phyloP scores from a whole-genome alignment of 352 stramenopile species.

The Phytophthora cryptogea region DNA sequence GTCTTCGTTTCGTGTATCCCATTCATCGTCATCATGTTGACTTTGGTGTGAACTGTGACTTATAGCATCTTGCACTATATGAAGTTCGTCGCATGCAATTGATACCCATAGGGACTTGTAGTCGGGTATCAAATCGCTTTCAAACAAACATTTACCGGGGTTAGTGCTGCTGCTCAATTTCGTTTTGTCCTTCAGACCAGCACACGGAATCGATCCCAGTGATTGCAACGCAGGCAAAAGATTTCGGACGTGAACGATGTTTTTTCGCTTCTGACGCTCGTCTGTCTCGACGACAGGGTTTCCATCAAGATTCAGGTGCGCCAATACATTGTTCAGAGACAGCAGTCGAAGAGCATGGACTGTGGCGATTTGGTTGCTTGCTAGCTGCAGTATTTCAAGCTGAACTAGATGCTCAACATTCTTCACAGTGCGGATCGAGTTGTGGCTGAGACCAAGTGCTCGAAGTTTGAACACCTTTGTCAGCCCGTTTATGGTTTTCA shows the following conservation, averaged over 20 bases:
- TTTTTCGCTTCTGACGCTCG: slow-evolving; percentile 65
- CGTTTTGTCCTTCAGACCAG: slow-evolving; percentile 64
- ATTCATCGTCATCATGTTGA: slow-evolving; percentile 28
- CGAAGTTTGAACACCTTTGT: slow-evolving; percentile 60
- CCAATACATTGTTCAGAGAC: slow-evolving; percentile 75
- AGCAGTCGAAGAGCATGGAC: slow-evolving; percentile 62
- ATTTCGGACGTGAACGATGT: slow-evolving; percentile 81
- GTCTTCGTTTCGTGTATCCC: slow-evolving; percentile 37
- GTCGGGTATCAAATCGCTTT: slow-evolving; percentile 43
- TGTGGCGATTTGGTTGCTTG: slow-evolving; percentile 52
- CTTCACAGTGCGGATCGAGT: slow-evolving; percentile 61
- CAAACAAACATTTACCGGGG: slow-evolving; percentile 47
- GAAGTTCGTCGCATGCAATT: slow-evolving; percentile 55
- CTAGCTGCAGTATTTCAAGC: slow-evolving; percentile 62
- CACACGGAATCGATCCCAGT: slow-evolving; percentile 59
- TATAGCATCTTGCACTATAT: slow-evolving; percentile 50
- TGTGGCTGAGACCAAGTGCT: slow-evolving; percentile 63
- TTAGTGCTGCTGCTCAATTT: slow-evolving; percentile 24
- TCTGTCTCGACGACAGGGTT: slow-evolving; percentile 74
- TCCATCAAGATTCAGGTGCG: slow-evolving; percentile 72
- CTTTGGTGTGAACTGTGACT: slow-evolving; percentile 13
- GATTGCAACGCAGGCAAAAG: slow-evolving; percentile 66
- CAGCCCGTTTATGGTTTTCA: slow-evolving; percentile 62
- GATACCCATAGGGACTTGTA: slow-evolving; percentile 55
- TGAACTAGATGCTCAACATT: slow-evolving; percentile 76